Conservation (phyloP, 2,329 filamentous ascomycete genomes). For the Arthrocladium fulminans region DNA sequence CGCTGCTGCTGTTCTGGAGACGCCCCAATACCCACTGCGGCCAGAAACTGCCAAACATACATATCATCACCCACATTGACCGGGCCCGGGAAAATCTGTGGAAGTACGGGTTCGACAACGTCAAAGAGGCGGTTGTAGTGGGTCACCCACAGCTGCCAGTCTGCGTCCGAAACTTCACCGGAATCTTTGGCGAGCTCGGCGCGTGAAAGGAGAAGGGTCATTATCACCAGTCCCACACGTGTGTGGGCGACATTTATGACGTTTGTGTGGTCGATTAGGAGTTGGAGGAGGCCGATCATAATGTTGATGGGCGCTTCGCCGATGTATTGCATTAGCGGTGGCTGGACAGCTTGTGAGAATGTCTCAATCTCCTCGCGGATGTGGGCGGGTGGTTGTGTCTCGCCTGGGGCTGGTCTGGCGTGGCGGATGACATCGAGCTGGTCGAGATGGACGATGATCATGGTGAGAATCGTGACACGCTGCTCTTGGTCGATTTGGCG, state of each 20-base stretch:
- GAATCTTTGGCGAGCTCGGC: conserved; percentile 88
- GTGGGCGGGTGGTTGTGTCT: conserved; percentile 62
- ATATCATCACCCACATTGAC: conserved; percentile 86
- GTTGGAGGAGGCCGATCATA: conserved; percentile 76
- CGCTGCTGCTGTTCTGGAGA: conserved; percentile 91
- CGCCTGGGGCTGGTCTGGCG: conserved; percentile 61
- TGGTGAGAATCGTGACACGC: conserved; percentile 83
- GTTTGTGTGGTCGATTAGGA: conserved; percentile 73
- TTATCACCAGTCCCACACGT: conserved; percentile 75
- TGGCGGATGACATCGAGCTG: conserved; percentile 62
- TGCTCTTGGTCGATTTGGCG: conserved; percentile 86
- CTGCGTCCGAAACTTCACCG: conserved; percentile 57
- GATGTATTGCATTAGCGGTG: conserved; percentile 78
- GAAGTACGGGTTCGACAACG: conserved; percentile 70
- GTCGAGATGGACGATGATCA: conserved; percentile 90
- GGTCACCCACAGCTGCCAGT: conserved; percentile 73
- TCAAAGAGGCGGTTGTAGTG: conserved; percentile 86
- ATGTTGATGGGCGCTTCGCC: conserved; percentile 86
- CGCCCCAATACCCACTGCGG: conserved; percentile 86
- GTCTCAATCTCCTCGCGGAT: conserved; percentile 88
- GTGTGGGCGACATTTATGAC: conserved; percentile 77
- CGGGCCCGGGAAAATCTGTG: conserved; percentile 81
- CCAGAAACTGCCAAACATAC: conserved; percentile 96
- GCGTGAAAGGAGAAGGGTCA: conserved; percentile 89
- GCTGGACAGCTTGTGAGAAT: conserved; percentile 81